phyloP scores from a whole-genome alignment of 179 eudicot genomes.

The Nepenthes alata region DNA sequence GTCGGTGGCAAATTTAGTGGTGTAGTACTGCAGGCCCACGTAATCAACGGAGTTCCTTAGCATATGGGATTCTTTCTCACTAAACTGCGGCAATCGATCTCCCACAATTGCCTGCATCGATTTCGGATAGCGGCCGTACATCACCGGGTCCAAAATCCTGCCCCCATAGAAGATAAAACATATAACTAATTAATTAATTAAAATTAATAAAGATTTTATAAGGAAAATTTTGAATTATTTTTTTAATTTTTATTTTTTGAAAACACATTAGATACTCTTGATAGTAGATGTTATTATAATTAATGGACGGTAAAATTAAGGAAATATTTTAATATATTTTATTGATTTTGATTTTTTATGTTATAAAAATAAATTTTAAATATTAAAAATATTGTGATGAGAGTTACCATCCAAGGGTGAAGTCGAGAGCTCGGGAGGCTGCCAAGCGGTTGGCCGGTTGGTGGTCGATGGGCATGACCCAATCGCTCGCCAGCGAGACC shows the following conservation, averaged over 20 bases:
- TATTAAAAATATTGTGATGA: too few species aligned
- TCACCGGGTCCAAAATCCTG: slow-evolving; percentile 15
- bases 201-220: too few species aligned
- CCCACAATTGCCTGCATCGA: slow-evolving; percentile 11
- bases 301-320: too few species aligned
- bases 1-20: background rate
- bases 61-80: slow-evolving; percentile 7
- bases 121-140: slow-evolving; percentile 17
- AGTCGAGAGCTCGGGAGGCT: slow-evolving; percentile 18
- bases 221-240: too few species aligned
- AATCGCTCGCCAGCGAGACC: slow-evolving; percentile 8
- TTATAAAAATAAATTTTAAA: too few species aligned
- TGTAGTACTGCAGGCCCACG: slow-evolving; percentile 21
- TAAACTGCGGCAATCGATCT: slow-evolving; percentile 14
- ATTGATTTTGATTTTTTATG: too few species aligned
- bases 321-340: too few species aligned
- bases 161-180: slow-evolving; percentile 3
- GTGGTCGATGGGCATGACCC: slow-evolving; percentile 17
- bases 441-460: slow-evolving; percentile 7
- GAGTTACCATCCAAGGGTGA: slow-evolving; percentile 28
- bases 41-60: slow-evolving; percentile 19
- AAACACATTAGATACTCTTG: too few species aligned
- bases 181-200: too few species aligned
- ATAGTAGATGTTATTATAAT: too few species aligned
- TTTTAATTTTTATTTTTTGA: too few species aligned